phyloP scores from a whole-genome alignment of 176 grass and related monocot genomes.

The Cenchrus fungigraminus region DNA sequence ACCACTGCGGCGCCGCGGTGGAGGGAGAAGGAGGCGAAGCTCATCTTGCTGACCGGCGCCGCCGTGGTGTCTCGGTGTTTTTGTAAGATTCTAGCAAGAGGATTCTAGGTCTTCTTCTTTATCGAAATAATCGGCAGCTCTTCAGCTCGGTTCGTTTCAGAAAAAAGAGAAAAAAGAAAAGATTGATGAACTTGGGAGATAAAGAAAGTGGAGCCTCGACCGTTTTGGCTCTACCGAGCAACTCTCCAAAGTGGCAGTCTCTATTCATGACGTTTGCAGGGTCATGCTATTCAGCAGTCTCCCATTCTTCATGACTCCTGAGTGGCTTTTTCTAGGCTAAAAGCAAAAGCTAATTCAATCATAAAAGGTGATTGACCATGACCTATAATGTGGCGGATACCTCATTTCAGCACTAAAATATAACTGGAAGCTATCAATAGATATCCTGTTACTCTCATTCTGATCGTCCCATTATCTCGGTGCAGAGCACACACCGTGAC shows the following conservation, averaged over 20 bases:
- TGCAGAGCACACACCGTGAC: slow-evolving; percentile 29
- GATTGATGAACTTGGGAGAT: too few relatives aligned
- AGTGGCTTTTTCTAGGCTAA: not conserved
- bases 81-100: not conserved
- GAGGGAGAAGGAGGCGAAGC: not conserved
- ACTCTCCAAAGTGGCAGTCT: too few relatives aligned
- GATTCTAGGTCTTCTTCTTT: not conserved
- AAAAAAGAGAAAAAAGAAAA: too few relatives aligned
- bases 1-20: not conserved
- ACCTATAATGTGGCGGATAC: not conserved
- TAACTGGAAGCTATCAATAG: slow-evolving; percentile 11
- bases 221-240: not conserved
- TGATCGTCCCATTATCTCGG: slow-evolving; percentile 33
- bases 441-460: slow-evolving; percentile 35
- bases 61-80: not conserved
- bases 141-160: too few relatives aligned
- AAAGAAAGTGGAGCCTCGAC: too few relatives aligned
- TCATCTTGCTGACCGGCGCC: not conserved
- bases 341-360: not conserved
- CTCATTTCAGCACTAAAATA: slow-evolving; percentile 20
- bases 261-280: not conserved
- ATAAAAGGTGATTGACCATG: not conserved
- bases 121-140: too few relatives aligned
- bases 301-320: not conserved
- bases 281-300: not conserved